Evolutionary conservation across 164 flowering plant genomes (phyloP).

Genomic region (Warburgia ugandensis): DNA sequence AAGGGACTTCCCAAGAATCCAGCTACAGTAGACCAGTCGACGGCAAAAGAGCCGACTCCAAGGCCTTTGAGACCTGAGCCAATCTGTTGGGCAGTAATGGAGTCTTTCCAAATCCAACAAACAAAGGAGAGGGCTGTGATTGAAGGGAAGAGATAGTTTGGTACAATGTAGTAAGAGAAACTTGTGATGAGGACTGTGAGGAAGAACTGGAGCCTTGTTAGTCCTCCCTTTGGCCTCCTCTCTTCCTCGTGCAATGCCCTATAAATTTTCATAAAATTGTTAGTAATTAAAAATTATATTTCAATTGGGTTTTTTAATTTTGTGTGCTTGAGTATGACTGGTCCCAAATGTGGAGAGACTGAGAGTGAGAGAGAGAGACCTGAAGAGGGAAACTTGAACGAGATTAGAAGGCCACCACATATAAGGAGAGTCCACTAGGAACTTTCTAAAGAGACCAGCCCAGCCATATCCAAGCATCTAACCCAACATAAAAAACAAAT

Average conservation of each 20-base stretch:
- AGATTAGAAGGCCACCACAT: slow-evolving; percentile 13
- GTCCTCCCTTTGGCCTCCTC: slow-evolving; percentile 35
- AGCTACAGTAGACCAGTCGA: slow-evolving; percentile 56
- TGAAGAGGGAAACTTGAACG: slow-evolving; percentile 11
- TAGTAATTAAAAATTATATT: neutral
- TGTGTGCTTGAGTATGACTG: no score
- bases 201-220: slow-evolving; percentile 58
- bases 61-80: slow-evolving; percentile 49
- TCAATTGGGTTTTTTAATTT: neutral
- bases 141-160: slow-evolving; percentile 42
- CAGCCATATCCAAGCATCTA: slow-evolving; percentile 13
- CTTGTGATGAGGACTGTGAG: slow-evolving; percentile 34
- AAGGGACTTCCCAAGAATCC: slow-evolving; percentile 47
- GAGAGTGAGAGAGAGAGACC: slow-evolving; percentile 4
- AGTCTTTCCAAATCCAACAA: slow-evolving; percentile 42
- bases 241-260: slow-evolving; percentile 61
- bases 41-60: slow-evolving; percentile 48
- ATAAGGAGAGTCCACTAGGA: slow-evolving; percentile 12
- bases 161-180: slow-evolving; percentile 31
- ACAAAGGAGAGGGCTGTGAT: slow-evolving; percentile 44
- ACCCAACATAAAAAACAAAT: no score
- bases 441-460: slow-evolving; percentile 11
- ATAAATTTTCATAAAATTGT: neutral
- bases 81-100: slow-evolving; percentile 43
- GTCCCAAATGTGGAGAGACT: no score